A percentile compares a stretch with the other conserved stretches of the same genome.
Evolutionary conservation across 176 grass and related monocot genomes (phyloP).

Genomic region (Eragrostis curvula): DNA sequence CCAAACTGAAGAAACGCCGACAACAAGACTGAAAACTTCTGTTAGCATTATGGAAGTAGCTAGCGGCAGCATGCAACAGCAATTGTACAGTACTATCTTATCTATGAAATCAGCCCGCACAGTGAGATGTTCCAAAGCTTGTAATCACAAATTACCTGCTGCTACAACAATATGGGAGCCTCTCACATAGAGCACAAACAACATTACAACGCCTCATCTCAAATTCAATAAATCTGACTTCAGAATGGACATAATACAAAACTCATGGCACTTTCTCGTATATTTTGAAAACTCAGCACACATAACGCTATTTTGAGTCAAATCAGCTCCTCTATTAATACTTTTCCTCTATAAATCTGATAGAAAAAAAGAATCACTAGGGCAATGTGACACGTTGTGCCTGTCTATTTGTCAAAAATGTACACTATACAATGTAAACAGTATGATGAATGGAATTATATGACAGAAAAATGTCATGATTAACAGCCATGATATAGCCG

Average conservation of each 20-base stretch:
- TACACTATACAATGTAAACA: conserved; percentile 66
- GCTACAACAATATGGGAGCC: not conserved
- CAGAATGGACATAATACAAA: conserved; percentile 32
- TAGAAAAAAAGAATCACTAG: conserved; percentile 43
- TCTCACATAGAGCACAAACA: not conserved
- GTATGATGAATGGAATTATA: conserved; percentile 27
- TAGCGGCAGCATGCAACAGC: no score
- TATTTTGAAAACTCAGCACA: not conserved
- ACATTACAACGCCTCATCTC: conserved; percentile 20
- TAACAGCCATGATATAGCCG: conserved; percentile 11
- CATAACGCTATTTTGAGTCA: not conserved
- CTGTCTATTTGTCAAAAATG: conserved; percentile 52
- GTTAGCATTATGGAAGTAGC: no score
- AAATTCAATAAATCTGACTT: conserved; percentile 1
- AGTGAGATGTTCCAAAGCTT: not conserved
- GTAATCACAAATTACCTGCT: not conserved
- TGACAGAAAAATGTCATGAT: conserved; percentile 1
- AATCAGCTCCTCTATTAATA: conserved; percentile 24
- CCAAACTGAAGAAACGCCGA: no score
- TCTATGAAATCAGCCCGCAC: not conserved
- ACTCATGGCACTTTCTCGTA: not conserved
- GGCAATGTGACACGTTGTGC: conserved; percentile 34
- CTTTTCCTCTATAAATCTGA: conserved; percentile 46
- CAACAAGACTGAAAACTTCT: no score
- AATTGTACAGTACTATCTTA: no score